Conservation (phyloP, 2,329 filamentous ascomycete species). For the Aspergillus udagawae region DNA sequence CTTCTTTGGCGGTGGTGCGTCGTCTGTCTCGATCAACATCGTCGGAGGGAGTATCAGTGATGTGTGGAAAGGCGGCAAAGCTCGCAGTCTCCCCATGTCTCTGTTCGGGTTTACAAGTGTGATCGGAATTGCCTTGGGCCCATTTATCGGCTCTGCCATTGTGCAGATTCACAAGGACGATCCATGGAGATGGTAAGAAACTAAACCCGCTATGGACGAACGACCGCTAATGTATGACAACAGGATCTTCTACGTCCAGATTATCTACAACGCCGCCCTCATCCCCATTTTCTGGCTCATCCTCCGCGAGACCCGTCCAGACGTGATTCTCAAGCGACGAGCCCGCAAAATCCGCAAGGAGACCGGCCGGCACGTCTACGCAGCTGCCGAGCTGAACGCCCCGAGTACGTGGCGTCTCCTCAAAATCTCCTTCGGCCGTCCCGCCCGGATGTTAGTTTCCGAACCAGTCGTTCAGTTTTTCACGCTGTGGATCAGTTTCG, state of each 20-base stretch:
- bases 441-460: constrained; percentile 37
- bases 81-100: constrained; percentile 41
- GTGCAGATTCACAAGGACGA: constrained; percentile 29
- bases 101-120: constrained; percentile 44
- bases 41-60: constrained; percentile 34
- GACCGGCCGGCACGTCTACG: constrained; percentile 24
- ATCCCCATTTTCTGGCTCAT: constrained; percentile 41
- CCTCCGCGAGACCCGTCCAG: constrained; percentile 39
- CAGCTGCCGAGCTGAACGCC: constrained; percentile 21
- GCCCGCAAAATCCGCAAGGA: constrained; percentile 37
- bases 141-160: constrained; percentile 41
- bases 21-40: constrained; percentile 42
- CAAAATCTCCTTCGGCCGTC: constrained; percentile 39
- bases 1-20: constrained; percentile 43
- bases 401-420: constrained; percentile 24
- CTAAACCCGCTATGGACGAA: too few relatives aligned
- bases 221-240: not conserved
- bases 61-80: constrained; percentile 35
- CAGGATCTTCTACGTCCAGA: constrained; percentile 45
- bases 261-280: constrained; percentile 41
- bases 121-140: constrained; percentile 42
- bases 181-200: constrained; percentile 41
- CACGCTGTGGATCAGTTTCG: constrained; percentile 44
- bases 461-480: constrained; percentile 43
- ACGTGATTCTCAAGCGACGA: constrained; percentile 40